Percentiles rank a stretch among this genome's conserved stretches.
These are phyloP conservation scores for Yamadazyma takamatsuzukensis DNA, from an alignment of 805 yeast species.

Conservation along the genomic window DNA sequence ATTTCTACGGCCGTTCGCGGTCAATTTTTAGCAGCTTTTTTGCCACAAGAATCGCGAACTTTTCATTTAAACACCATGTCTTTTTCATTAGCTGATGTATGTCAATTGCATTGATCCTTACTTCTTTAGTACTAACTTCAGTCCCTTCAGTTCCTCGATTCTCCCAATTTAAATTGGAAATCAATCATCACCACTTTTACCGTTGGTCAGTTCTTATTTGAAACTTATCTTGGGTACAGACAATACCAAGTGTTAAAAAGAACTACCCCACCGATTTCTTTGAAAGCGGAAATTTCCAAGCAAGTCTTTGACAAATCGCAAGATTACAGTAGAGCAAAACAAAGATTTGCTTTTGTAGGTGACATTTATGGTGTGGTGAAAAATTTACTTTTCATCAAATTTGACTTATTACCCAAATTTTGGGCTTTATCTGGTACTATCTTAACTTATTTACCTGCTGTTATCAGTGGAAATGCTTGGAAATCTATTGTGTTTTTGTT, in stretches of 20 bases:
- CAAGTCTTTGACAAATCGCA: slow-evolving; percentile 77
- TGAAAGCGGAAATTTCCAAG: slow-evolving; percentile 63
- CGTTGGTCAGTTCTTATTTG: slow-evolving; percentile 70
- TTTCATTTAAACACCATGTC: slow-evolving; percentile 6
- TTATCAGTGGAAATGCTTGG: slow-evolving; percentile 56
- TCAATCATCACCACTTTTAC: slow-evolving; percentile 68
- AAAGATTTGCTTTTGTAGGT: slow-evolving; percentile 59
- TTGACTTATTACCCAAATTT: slow-evolving; percentile 44
- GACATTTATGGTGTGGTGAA: slow-evolving; percentile 50
- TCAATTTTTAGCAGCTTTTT: not conserved
- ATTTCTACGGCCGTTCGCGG: no score
- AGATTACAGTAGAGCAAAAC: slow-evolving; percentile 74
- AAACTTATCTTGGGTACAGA: slow-evolving; percentile 67
- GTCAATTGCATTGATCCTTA: slow-evolving; percentile 1
- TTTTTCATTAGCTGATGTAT: slow-evolving; percentile 10
- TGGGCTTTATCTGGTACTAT: slow-evolving; percentile 54
- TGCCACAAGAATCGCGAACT: slow-evolving; percentile 1
- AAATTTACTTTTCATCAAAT: slow-evolving; percentile 55
- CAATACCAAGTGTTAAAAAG: slow-evolving; percentile 66
- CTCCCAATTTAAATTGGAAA: slow-evolving; percentile 78
- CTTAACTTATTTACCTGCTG: slow-evolving; percentile 46
- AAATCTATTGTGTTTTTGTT: slow-evolving; percentile 66
- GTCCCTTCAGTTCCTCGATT: slow-evolving; percentile 56
- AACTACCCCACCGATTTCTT: slow-evolving; percentile 59
- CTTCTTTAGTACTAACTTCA: slow-evolving; percentile 21